phyloP scores from a whole-genome alignment of 352 stramenopile genomes.

The Pythium volutum region DNA sequence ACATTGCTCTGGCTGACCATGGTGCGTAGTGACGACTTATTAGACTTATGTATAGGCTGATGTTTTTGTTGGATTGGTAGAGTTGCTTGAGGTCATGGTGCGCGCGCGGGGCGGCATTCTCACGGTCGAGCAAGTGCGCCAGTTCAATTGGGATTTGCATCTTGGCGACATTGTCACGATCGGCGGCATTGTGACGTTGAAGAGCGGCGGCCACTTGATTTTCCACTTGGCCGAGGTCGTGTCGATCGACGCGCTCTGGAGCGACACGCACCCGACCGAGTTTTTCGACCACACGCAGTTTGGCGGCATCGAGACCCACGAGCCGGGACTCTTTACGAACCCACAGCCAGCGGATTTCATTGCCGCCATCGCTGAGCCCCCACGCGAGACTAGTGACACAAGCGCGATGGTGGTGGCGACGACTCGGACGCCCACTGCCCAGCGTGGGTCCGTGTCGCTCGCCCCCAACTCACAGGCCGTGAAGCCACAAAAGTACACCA shows the following conservation, averaged over 20 bases:
- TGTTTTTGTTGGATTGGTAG: constrained; percentile 22
- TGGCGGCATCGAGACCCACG: constrained; percentile 23
- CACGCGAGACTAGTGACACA: background rate
- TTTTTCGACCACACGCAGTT: constrained; percentile 57
- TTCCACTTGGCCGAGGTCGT: constrained; percentile 47
- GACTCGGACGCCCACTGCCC: background rate
- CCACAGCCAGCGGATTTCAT: constrained; percentile 14
- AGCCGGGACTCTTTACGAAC: constrained; percentile 22
- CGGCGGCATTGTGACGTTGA: constrained; percentile 39
- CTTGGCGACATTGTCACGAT: constrained; percentile 60
- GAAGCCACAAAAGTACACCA: constrained; percentile 67
- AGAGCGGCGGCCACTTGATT: constrained; percentile 46
- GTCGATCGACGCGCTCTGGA: constrained; percentile 64
- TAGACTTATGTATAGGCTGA: background rate
- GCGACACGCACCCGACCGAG: constrained; percentile 37
- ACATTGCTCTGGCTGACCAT: constrained; percentile 66
- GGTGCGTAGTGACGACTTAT: constrained; percentile 33
- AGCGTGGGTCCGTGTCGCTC: constrained; percentile 39
- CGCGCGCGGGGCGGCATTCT: constrained; percentile 54
- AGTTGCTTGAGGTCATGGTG: constrained; percentile 81
- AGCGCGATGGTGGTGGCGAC: background rate
- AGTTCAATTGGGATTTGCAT: constrained; percentile 82
- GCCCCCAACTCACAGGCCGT: constrained; percentile 49
- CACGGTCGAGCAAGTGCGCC: constrained; percentile 54
- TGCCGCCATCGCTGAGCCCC: background rate